Evolutionary conservation across 768 basidiomycete species (phyloP).

Genomic region (Russula brevipes): DNA sequence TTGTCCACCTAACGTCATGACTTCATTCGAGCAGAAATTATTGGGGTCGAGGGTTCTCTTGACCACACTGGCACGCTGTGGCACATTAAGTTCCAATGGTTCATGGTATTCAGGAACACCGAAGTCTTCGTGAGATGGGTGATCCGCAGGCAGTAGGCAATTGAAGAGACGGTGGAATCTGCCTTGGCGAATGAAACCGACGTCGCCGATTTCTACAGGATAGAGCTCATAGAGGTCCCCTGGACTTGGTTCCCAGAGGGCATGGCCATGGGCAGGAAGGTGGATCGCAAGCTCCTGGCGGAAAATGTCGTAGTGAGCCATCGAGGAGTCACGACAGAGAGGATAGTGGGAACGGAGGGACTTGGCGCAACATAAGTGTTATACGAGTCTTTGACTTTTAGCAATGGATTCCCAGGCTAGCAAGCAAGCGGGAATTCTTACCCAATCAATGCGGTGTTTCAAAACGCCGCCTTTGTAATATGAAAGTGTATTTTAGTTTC

Average conservation of each 20-base stretch:
- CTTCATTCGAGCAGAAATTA: background rate
- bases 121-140: background rate
- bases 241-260: slow-evolving; percentile 1
- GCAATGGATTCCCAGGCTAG: too few relatives aligned
- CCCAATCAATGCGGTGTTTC: too few relatives aligned
- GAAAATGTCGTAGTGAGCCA: background rate
- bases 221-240: background rate
- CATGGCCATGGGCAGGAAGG: background rate
- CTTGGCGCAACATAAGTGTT: too few relatives aligned
- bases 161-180: background rate
- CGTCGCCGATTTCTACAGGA: background rate
- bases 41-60: background rate
- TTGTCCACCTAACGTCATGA: background rate
- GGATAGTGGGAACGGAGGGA: too few relatives aligned
- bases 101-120: background rate
- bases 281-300: background rate
- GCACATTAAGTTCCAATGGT: background rate
- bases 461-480: too few relatives aligned
- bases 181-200: too few relatives aligned
- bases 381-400: too few relatives aligned
- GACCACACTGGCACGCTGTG: background rate
- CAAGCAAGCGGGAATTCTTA: too few relatives aligned
- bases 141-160: background rate
- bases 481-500: too few relatives aligned
- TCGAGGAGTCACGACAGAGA: background rate